Evolutionary conservation across 2,329 filamentous ascomycete genomes (phyloP).

Genomic region (Cytospora schulzeri): DNA sequence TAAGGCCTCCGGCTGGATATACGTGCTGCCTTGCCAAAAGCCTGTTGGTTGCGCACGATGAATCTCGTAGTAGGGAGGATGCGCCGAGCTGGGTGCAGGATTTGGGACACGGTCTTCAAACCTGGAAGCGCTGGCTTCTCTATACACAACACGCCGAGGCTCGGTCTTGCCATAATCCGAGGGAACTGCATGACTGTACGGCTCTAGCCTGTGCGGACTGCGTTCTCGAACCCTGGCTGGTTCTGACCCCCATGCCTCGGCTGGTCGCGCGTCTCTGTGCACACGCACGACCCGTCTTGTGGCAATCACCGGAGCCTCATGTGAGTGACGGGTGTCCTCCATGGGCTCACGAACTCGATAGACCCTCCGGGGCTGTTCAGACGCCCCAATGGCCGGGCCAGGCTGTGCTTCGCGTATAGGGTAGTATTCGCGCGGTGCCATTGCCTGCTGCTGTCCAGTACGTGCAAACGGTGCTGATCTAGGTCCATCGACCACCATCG

Average conservation of each 20-base stretch:
- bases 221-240: conserved; percentile 9
- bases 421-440: conserved; percentile 8
- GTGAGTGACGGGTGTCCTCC: conserved; percentile 1
- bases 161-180: conserved; percentile 1
- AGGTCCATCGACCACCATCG: not conserved
- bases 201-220: conserved; percentile 17
- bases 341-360: conserved; percentile 25
- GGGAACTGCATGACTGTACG: conserved; percentile 2
- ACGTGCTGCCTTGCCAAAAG: conserved; percentile 15
- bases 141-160: conserved; percentile 16
- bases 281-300: conserved; percentile 23
- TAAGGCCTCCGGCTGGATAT: not conserved
- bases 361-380: conserved; percentile 16
- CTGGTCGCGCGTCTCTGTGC: conserved; percentile 15
- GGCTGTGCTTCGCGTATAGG: conserved; percentile 10
- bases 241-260: conserved; percentile 7
- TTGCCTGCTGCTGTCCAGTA: conserved; percentile 2
- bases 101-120: conserved; percentile 2
- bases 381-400: conserved; percentile 1
- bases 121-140: conserved; percentile 22
- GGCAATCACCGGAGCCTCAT: conserved; percentile 3
- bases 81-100: conserved; percentile 7
- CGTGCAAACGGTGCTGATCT: conserved; percentile 6
- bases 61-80: conserved; percentile 17
- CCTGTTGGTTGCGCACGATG: conserved; percentile 3